Evolutionary conservation across 805 yeast species (phyloP), one percentile per base, ranked within the genome.

Genomic region (Wickerhamiella cacticola): DNA sequence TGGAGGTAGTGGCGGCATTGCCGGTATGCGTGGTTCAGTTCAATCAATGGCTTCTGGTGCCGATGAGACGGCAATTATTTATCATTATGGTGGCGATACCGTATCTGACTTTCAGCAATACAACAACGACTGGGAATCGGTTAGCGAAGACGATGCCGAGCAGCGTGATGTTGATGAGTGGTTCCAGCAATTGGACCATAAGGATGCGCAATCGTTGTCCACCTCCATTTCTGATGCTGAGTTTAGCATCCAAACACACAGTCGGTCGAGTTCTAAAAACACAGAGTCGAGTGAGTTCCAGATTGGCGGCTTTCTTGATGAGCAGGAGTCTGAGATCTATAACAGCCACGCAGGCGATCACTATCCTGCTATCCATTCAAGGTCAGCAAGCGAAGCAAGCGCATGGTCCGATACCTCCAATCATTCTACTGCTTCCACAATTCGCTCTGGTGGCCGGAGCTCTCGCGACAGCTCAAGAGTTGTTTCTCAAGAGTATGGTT

Each of bases 161-260:
- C 64, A 61, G 49, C 53, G 60, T 7, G 64, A 63, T 31, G 65
- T 63, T 6, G 64, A 62, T 23, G 60, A 55, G 13, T 63, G 67
- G 67, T 60, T 52, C 48, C 52, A 56, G 31, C 53, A 53, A 26
- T 46, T 59, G 25, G 50, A 52, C 7, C 51, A 46, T 16, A 52
- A 52, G 5, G 63, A 56, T n/a, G 56, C 55, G 33, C 59, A 53
- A 10, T 52, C 56, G 1, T 51, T 57, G 23, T 54, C 54, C 44
- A 50, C 59, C 33, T 31, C 35, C 41, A 45, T 19, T 15, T 28
- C 45, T 7, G 48, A 22, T 18, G 34, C 15, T n/a, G 45, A 25
- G 21, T 22, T 16, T 16, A 41, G 29, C 43, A 8, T 18, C 26
- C 34, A 31, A 12, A 13, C 25, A 18, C 47, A 44, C 28, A 44